Percentiles rank a stretch among this genome's conserved stretches.
phyloP scores from a whole-genome alignment of 257 asterid genomes.

The Parsonsia alboflavescens region DNA sequence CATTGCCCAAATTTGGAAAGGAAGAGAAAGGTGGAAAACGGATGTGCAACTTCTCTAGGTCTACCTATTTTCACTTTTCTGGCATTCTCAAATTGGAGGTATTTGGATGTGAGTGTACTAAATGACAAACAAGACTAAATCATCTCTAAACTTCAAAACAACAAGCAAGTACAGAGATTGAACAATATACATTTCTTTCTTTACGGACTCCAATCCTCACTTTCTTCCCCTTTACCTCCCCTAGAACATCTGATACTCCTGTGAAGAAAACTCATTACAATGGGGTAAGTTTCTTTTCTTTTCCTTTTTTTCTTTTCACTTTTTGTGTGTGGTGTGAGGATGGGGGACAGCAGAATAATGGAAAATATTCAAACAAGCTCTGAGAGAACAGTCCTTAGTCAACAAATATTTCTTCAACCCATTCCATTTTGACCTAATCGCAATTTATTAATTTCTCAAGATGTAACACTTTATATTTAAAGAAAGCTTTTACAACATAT shows the following conservation, averaged over 20 bases:
- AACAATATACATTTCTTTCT: too few species aligned
- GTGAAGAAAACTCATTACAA: neutral
- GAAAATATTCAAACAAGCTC: neutral
- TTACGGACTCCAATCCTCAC: neutral
- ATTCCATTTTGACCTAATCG: neutral
- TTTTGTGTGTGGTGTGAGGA: too few species aligned
- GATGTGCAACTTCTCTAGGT: neutral
- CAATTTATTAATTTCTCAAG: neutral
- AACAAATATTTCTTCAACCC: neutral
- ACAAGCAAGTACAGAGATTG: too few species aligned
- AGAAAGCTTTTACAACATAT: neutral
- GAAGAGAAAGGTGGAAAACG: neutral
- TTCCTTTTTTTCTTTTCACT: too few species aligned
- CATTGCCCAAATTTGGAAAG: neutral
- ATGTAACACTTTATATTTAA: neutral
- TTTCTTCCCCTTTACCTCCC: neutral
- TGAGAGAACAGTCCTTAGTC: neutral
- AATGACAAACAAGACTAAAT: neutral
- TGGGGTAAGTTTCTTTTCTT: too few species aligned
- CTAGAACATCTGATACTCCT: neutral
- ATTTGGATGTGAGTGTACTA: too few species aligned
- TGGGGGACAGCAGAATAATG: too few species aligned
- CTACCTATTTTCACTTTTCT: neutral
- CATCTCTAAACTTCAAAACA: neutral
- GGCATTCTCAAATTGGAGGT: too few species aligned